phyloP scores from a whole-genome alignment of 139 green algal genomes.

The Pycnococcus provasolii region DNA sequence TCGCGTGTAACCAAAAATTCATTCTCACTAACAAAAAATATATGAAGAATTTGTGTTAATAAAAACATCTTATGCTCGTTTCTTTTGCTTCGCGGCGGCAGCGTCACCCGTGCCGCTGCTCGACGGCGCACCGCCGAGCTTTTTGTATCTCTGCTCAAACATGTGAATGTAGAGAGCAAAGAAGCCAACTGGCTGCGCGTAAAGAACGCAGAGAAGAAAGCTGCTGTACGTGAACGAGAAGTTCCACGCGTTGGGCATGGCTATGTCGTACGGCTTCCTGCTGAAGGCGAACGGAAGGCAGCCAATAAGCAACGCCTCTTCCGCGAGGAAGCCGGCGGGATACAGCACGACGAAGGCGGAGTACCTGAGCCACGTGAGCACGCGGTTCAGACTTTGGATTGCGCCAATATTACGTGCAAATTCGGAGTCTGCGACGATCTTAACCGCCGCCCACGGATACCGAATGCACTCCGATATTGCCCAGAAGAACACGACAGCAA shows the following conservation, averaged over 20 bases:
- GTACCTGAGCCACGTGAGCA: conserved; percentile 5
- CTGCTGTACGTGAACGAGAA: conserved; percentile 13
- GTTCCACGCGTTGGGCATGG: conserved; percentile 17
- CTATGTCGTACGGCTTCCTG: conserved; percentile 1
- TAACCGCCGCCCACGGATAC: not conserved
- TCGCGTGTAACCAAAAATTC: no score
- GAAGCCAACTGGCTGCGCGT: conserved; percentile 12
- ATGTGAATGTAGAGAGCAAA: conserved; percentile 12
- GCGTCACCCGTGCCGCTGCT: no score
- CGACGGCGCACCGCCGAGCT: not conserved
- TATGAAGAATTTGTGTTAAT: no score
- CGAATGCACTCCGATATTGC: conserved; percentile 8
- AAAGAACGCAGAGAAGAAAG: not conserved
- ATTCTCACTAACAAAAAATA: no score
- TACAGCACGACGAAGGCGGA: conserved; percentile 15
- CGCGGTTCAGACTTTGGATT: no score
- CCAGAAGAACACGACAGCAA: conserved; percentile 4
- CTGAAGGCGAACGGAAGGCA: not conserved
- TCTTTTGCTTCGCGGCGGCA: no score
- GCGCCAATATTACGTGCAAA: no score
- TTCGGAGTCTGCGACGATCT: no score
- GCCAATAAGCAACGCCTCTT: conserved; percentile 17
- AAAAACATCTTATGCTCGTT: no score
- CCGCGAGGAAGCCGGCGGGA: conserved; percentile 2
- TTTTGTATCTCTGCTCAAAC: conserved; percentile 10